Evolutionary conservation across 345 rosid species (phyloP).

Genomic region (Trapa bicornis): DNA sequence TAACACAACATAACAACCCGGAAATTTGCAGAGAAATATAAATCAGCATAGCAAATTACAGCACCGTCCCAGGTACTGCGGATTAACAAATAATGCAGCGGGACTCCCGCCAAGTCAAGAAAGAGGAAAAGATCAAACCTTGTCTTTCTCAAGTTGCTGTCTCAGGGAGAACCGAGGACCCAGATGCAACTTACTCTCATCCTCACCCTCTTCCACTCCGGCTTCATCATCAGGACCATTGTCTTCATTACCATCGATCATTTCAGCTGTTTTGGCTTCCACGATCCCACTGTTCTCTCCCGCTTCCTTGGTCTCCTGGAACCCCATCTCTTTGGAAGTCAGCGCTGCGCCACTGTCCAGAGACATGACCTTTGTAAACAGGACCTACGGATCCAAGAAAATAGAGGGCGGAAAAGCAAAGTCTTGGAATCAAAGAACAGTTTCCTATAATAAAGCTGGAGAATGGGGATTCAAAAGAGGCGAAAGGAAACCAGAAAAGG

Average conservation of each 20-base stretch:
- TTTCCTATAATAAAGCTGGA: neutral
- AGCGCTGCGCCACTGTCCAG: constrained; percentile 8
- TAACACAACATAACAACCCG: constrained; percentile 16
- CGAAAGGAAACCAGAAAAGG: neutral
- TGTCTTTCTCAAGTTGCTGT: constrained; percentile 19
- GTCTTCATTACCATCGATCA: neutral
- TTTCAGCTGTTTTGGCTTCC: constrained; percentile 3
- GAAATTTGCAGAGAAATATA: neutral
- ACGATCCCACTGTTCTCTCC: constrained; percentile 4
- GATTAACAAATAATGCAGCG: too few species aligned
- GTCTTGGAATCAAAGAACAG: neutral
- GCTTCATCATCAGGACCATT: constrained; percentile 7
- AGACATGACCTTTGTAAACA: constrained; percentile 6
- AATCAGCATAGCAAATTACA: neutral
- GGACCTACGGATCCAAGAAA: neutral
- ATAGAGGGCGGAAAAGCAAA: neutral
- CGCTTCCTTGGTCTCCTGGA: constrained; percentile 6
- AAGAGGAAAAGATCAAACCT: constrained; percentile 9
- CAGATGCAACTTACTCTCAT: constrained; percentile 9
- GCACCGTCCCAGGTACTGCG: too few species aligned
- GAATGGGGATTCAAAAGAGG: neutral
- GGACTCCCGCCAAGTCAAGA: neutral
- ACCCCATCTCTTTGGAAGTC: constrained; percentile 12
- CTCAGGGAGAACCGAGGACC: constrained; percentile 17
- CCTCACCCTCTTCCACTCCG: constrained; percentile 8